phyloP scores from a whole-genome alignment of 352 stramenopile genomes.

The Phytophthora tubulina region DNA sequence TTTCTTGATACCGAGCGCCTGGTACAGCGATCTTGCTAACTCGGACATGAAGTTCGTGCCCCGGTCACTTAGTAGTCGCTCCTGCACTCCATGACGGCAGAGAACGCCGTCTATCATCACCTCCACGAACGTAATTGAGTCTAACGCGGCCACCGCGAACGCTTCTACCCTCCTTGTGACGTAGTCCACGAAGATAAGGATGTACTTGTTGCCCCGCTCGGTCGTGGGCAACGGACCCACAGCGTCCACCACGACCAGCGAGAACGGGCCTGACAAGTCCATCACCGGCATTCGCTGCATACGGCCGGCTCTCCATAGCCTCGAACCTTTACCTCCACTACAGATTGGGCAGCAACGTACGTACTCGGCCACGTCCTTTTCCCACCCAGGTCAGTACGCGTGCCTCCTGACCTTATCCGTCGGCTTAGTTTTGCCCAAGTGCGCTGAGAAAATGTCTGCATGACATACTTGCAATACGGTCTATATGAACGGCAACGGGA shows the following conservation, averaged over 20 bases:
- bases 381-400: constrained; percentile 10
- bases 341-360: background rate
- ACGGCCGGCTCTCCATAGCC: background rate
- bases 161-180: background rate
- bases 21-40: constrained; percentile 6
- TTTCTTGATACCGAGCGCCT: constrained; percentile 15
- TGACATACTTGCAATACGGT: background rate
- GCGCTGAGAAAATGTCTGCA: background rate
- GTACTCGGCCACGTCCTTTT: background rate
- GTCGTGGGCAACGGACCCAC: background rate
- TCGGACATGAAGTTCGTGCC: constrained; percentile 9
- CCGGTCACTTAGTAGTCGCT: constrained; percentile 8
- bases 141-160: background rate
- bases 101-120: background rate
- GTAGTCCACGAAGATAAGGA: background rate
- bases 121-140: background rate
- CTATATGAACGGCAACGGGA: background rate
- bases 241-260: constrained; percentile 14
- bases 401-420: constrained; percentile 6
- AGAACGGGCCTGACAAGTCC: constrained; percentile 15
- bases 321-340: constrained; percentile 2
- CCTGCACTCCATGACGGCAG: background rate
- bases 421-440: background rate
- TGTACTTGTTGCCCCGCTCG: background rate
- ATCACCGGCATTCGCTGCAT: constrained; percentile 19